A percentile compares a stretch with the other conserved stretches of the same genome.
Evolutionary conservation across 2,329 filamentous ascomycete genomes (phyloP).

Genomic region (Dactylellina sp.): DNA sequence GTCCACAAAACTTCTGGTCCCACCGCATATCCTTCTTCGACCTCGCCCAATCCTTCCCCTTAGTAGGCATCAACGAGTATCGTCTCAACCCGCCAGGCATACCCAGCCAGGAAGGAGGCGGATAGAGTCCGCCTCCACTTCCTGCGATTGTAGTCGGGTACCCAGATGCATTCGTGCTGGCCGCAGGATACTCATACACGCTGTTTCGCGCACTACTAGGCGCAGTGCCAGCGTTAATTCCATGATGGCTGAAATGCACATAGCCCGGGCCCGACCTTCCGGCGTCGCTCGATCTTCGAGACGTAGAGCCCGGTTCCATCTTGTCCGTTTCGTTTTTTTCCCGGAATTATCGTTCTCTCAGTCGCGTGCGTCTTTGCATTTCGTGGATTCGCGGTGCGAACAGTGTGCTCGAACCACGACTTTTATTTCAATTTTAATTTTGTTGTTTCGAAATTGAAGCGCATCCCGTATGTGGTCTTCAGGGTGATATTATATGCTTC

Average conservation of each 20-base stretch:
- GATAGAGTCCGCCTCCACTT: background rate
- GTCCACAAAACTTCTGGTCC: conserved; percentile 45
- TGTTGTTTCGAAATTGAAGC: background rate
- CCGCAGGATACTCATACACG: conserved; percentile 40
- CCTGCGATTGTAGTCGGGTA: conserved; percentile 6
- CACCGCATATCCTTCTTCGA: conserved; percentile 56
- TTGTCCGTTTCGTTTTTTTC: conserved; percentile 2
- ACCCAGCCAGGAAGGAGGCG: conserved; percentile 8
- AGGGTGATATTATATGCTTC: conserved; percentile 19
- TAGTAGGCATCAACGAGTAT: conserved; percentile 54
- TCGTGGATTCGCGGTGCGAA: background rate
- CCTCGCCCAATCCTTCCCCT: conserved; percentile 52
- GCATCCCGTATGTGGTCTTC: conserved; percentile 1
- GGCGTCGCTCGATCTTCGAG: conserved; percentile 38
- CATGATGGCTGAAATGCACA: conserved; percentile 48
- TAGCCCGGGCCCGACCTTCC: conserved; percentile 26
- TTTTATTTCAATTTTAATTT: background rate
- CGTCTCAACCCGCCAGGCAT: conserved; percentile 20
- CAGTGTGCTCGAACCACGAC: background rate
- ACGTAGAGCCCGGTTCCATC: conserved; percentile 34
- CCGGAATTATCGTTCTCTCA: background rate
- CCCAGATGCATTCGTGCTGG: conserved; percentile 32
- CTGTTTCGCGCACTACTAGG: conserved; percentile 45
- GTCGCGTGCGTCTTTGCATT: background rate
- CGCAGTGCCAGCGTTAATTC: conserved; percentile 25